Conservation (phyloP, 2,329 filamentous ascomycete genomes). For the Coniochaeta pulveracea region DNA sequence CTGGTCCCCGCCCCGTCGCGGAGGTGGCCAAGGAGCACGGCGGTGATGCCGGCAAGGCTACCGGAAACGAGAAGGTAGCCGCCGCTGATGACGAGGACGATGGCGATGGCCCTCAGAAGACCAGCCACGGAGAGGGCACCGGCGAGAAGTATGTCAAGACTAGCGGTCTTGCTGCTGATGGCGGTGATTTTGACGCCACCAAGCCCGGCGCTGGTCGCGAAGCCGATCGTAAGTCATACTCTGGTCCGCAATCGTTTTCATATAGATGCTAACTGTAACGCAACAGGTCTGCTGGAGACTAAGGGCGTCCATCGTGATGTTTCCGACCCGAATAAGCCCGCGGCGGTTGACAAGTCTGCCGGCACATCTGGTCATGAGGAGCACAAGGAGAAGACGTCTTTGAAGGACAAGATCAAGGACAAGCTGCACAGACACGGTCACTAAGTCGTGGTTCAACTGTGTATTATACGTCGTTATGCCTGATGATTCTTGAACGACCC, state of each 20-base stretch:
- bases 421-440: conserved; percentile 55
- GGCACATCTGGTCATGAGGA: conserved; percentile 17
- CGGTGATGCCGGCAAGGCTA: conserved; percentile 16
- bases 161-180: conserved; percentile 49
- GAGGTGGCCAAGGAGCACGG: conserved; percentile 21
- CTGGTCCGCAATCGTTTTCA: too few relatives aligned
- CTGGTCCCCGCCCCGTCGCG: conserved; percentile 30
- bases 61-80: conserved; percentile 2
- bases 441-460: too few relatives aligned
- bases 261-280: neutral
- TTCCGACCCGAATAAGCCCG: conserved; percentile 12
- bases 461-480: too few relatives aligned
- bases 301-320: conserved; percentile 30
- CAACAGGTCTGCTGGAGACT: conserved; percentile 38
- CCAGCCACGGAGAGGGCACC: conserved; percentile 31
- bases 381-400: conserved; percentile 24
- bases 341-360: conserved; percentile 8
- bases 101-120: conserved; percentile 13
- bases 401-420: conserved; percentile 56
- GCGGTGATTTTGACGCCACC: conserved; percentile 55
- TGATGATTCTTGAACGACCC: too few relatives aligned
- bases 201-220: conserved; percentile 54
- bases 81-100: conserved; percentile 9
- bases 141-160: conserved; percentile 47
- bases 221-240: conserved; percentile 46